Conservation (phyloP, 805 yeast genomes). For the Wickerhamomyces bovis region DNA sequence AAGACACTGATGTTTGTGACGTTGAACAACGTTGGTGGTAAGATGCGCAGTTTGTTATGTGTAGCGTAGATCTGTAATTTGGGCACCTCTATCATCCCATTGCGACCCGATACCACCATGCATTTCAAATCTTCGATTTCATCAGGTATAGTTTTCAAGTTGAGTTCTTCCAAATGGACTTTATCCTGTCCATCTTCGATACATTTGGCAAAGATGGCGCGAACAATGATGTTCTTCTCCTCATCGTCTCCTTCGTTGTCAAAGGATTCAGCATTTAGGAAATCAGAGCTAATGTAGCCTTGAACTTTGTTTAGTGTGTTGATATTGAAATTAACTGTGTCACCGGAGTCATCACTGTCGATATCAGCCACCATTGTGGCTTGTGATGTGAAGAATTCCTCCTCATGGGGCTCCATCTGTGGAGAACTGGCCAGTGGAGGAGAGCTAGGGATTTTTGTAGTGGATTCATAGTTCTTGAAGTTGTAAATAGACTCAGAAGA, state of each 20-base stretch:
- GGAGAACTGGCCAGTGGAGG: constrained; percentile 23
- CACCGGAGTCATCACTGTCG: constrained; percentile 13
- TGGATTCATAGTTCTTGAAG: constrained; percentile 6
- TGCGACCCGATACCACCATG: constrained; percentile 38
- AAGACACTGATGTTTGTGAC: constrained; percentile 45
- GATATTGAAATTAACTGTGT: constrained; percentile 21
- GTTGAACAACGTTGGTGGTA: constrained; percentile 47
- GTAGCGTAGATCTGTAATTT: constrained; percentile 43
- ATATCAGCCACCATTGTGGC: constrained; percentile 15
- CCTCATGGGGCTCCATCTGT: constrained; percentile 3
- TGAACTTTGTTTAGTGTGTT: constrained; percentile 17
- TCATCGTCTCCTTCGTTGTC: constrained; percentile 14
- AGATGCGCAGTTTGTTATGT: constrained; percentile 39
- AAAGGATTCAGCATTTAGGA: constrained; percentile 10
- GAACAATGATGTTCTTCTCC: constrained; percentile 25
- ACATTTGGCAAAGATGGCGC: constrained; percentile 35
- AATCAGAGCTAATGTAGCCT: constrained; percentile 22
- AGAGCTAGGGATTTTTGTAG: constrained; percentile 16
- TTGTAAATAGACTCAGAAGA: constrained; percentile 21
- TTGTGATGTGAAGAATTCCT: constrained; percentile 16
- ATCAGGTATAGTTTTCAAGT: constrained; percentile 45
- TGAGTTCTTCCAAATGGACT: constrained; percentile 43
- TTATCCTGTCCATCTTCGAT: constrained; percentile 42
- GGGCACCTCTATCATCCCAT: constrained; percentile 31
- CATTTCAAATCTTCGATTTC: constrained; percentile 53